phyloP scores from a whole-genome alignment of 306 rosid species.

The Citrullus amarus region DNA sequence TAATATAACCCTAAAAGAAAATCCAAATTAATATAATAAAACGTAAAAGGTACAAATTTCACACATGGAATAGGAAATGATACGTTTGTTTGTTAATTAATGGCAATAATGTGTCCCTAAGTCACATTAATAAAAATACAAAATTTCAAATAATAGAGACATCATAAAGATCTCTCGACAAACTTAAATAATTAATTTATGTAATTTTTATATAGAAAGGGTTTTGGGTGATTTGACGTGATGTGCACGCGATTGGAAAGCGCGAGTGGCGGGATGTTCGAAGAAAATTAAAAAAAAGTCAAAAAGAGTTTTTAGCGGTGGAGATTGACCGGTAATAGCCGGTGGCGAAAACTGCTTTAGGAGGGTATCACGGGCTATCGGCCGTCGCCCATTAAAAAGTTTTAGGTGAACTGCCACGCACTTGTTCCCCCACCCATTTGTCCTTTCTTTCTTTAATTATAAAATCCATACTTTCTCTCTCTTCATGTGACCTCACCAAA shows the following conservation, averaged over 20 bases:
- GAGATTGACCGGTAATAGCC: neutral
- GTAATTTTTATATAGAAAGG: too few species aligned
- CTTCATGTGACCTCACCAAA: constrained; percentile 25
- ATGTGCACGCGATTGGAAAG: neutral
- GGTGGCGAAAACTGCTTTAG: neutral
- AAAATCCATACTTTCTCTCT: constrained; percentile 11
- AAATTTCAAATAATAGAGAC: neutral
- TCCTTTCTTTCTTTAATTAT: constrained; percentile 17
- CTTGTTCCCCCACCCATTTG: neutral
- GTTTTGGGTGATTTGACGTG: neutral
- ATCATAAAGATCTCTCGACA: neutral
- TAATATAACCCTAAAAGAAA: too few species aligned
- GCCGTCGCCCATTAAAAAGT: neutral
- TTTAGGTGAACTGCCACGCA: constrained; percentile 13
- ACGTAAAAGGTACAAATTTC: neutral
- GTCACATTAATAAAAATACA: neutral
- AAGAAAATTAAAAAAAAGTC: neutral
- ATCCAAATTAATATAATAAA: neutral
- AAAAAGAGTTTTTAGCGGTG: neutral
- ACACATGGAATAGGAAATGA: neutral
- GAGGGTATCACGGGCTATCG: constrained; percentile 2
- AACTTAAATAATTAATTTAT: neutral
- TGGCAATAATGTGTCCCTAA: neutral
- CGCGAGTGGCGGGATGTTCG: neutral
- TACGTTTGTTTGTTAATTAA: neutral